Evolutionary conservation across 257 asterid genomes (phyloP).

Genomic region (Eustoma russellianum): DNA sequence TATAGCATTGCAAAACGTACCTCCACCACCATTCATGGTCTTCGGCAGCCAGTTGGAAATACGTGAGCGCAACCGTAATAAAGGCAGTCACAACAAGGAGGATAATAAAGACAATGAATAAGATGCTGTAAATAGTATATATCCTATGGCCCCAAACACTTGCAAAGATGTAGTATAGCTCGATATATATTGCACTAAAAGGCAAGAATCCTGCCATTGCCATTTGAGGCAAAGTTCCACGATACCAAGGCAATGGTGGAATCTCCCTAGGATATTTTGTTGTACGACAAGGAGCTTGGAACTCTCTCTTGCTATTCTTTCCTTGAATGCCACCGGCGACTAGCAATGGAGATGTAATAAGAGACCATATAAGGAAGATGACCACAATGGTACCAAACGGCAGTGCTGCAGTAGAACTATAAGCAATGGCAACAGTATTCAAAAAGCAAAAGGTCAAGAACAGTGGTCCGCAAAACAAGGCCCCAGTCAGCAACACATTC

Average conservation of each 20-base stretch:
- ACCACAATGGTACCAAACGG: conserved; percentile 86
- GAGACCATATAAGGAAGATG: conserved; percentile 79
- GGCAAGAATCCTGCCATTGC: conserved; percentile 96
- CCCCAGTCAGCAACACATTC: conserved; percentile 59
- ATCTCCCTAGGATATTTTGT: conserved; percentile 84
- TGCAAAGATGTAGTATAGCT: conserved; percentile 80
- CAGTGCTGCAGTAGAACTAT: conserved; percentile 80
- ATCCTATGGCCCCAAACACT: conserved; percentile 96
- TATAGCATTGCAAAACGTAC: conserved; percentile 23
- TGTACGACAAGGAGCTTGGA: conserved; percentile 83
- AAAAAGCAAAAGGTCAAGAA: conserved; percentile 71
- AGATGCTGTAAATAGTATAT: conserved; percentile 78
- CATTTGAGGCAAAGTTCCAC: conserved; percentile 80
- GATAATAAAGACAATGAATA: conserved; percentile 79
- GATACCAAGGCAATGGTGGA: conserved; percentile 79
- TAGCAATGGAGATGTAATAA: conserved; percentile 70
- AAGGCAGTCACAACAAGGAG: conserved; percentile 83
- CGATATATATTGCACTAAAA: conserved; percentile 89
- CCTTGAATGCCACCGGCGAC: conserved; percentile 88
- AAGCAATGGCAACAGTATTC: conserved; percentile 75
- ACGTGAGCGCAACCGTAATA: conserved; percentile 78
- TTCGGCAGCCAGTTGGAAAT: conserved; percentile 91
- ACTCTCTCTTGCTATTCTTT: conserved; percentile 75
- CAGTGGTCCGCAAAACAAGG: conserved; percentile 74
- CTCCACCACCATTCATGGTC: conserved; percentile 99